Percentiles rank a stretch among this genome's conserved stretches.
phyloP scores from a whole-genome alignment of 495 filamentous ascomycete genomes.

The Pseudomonodictys pantanalensis region DNA sequence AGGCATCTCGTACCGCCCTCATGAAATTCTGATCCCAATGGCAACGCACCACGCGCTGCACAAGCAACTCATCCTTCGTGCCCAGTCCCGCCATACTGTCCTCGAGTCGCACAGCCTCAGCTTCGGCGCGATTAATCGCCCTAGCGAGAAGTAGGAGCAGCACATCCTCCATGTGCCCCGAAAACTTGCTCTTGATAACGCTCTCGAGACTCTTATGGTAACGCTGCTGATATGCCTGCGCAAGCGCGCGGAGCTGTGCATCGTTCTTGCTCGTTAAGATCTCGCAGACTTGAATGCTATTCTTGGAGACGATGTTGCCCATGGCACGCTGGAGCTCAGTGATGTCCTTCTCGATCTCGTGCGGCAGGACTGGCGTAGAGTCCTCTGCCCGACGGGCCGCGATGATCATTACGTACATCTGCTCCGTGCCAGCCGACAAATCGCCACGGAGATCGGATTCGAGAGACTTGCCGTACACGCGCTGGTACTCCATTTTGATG shows the following conservation, averaged over 20 bases:
- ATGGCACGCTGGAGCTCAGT: conserved; percentile 69
- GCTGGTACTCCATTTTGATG: conserved; percentile 75
- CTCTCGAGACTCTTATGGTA: conserved; percentile 66
- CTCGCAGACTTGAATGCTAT: conserved; percentile 70
- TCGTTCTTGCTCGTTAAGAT: conserved; percentile 72
- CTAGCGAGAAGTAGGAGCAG: conserved; percentile 73
- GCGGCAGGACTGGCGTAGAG: conserved; percentile 63
- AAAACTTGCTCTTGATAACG: conserved; percentile 75
- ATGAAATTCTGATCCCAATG: conserved; percentile 78
- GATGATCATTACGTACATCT: conserved; percentile 75
- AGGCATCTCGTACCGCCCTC: conserved; percentile 70
- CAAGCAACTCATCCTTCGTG: conserved; percentile 79
- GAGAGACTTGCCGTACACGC: conserved; percentile 51
- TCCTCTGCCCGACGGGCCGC: conserved; percentile 72
- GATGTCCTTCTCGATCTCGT: conserved; percentile 68
- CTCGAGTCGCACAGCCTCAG: conserved; percentile 77
- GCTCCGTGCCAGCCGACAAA: conserved; percentile 77
- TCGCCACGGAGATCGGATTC: conserved; percentile 70
- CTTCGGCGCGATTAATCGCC: conserved; percentile 73
- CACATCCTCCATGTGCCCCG: conserved; percentile 87
- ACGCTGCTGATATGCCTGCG: conserved; percentile 62
- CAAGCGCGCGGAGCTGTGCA: conserved; percentile 77
- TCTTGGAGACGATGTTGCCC: conserved; percentile 65
- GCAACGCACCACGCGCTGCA: conserved; percentile 65
- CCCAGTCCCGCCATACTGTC: conserved; percentile 82